A percentile compares a stretch with the other conserved stretches of the same genome.
phyloP scores from a whole-genome alignment of 2,329 filamentous ascomycete genomes.

The Calonectria honghensis region DNA sequence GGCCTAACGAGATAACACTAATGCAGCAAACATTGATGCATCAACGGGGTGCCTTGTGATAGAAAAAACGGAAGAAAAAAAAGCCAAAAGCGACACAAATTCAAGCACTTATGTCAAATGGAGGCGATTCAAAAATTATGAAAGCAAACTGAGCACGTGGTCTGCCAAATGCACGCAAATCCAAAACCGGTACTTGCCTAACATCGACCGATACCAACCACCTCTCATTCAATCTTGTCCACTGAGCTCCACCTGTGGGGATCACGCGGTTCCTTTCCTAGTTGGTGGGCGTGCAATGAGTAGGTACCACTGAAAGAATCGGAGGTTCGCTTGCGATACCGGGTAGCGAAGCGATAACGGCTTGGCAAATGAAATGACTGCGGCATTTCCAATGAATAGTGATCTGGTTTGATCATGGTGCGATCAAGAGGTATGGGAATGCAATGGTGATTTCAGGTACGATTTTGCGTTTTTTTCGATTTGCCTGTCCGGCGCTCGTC shows the following conservation, averaged over 20 bases:
- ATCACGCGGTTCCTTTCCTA: background rate
- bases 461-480: background rate
- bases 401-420: background rate
- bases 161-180: background rate
- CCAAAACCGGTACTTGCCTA: background rate
- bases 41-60: background rate
- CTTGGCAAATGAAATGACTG: background rate
- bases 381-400: background rate
- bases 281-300: background rate
- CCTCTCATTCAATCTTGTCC: background rate
- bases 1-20: background rate
- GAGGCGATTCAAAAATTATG: background rate
- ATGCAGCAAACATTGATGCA: background rate
- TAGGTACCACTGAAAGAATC: background rate
- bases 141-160: background rate
- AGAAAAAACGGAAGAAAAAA: background rate
- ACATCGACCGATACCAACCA: background rate
- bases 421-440: background rate
- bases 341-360: constrained; percentile 8
- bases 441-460: background rate
- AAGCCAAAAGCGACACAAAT: background rate
- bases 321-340: constrained; percentile 7
- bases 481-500: background rate
- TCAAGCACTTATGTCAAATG: background rate
- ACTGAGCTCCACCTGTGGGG: background rate